Base-by-base conservation (phyloP, 2,329 filamentous ascomycete species). In the Cladosporium sp. region DNA sequence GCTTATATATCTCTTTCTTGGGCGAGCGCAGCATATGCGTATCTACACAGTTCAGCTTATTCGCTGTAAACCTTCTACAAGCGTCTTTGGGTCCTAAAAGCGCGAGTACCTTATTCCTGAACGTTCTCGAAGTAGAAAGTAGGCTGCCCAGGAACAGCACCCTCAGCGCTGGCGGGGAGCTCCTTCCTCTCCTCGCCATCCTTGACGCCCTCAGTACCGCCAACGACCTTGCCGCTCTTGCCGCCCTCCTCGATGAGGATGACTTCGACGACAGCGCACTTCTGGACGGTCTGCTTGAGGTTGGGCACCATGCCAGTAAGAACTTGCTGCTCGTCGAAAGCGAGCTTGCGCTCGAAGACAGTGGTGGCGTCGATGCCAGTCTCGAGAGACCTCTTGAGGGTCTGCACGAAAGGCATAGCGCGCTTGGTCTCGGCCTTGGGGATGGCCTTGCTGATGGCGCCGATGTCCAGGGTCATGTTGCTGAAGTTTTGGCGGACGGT, bases 361-460 rank as follows among this genome's bases (percentile, higher is more conserved):
- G 76, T 79, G 22, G 82, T 78, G 1, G 84, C 77, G 13, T 93
- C 85, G 28, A 68, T 61, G 50, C 81, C 80, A 36, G 72, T 71
- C 58, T 91, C 80, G 57, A 99, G 82, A 53, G 90, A 85, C 73
- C 84, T 89, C 86, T 97, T 97, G 60, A 97, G 78, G 6, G 73
- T 77, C 77, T 97, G 92, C 50, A 97, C 87, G 70, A 97, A 97
- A 0, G 94, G 94, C 93, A 97, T 97, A 2, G 91, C 93, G 77
- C 95, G 94, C 84, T 97, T 99, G 82, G 91, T 91, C 76, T 95
- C 90, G 69, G 91, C 80, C 79, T 96, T 96, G 65, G 85, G 85
- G 58, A 97, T 87, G 69, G 86, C 83, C 64, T 85, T 86, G 67
- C 86, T 89, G 47, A 97, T 78, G 57, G 84, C 85, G 78, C 95